phyloP scores from a whole-genome alignment of 352 stramenopile species.

The Phytophthora meadii region DNA sequence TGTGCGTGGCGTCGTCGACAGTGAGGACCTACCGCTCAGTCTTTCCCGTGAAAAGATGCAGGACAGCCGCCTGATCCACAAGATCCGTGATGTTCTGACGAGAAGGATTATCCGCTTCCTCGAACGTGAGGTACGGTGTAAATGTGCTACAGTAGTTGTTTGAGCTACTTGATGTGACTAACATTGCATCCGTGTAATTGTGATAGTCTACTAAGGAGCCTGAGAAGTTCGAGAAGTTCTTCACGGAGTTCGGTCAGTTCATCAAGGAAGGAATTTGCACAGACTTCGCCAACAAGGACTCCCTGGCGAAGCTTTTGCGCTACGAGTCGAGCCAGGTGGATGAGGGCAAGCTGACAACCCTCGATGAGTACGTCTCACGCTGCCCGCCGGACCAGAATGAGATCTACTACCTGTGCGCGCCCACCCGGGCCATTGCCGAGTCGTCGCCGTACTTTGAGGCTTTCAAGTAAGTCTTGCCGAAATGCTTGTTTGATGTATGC shows the following conservation, averaged over 20 bases:
- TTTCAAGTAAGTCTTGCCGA: constrained; percentile 90
- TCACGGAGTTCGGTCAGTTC: constrained; percentile 97
- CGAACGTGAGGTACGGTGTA: constrained; percentile 66
- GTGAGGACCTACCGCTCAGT: constrained; percentile 98
- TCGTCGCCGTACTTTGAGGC: constrained; percentile 99
- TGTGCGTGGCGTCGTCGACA: constrained; percentile 93
- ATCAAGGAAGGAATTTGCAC: constrained; percentile 99
- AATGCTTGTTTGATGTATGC: background rate
- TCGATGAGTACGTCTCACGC: constrained; percentile 99
- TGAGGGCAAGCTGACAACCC: constrained; percentile 91
- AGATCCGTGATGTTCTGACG: constrained; percentile 97
- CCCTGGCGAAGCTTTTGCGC: constrained; percentile 97
- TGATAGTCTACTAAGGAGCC: constrained; percentile 92
- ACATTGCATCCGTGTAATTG: constrained; percentile 2
- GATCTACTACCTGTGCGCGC: constrained; percentile 99
- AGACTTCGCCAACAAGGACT: constrained; percentile 90
- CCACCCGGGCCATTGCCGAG: constrained; percentile 94
- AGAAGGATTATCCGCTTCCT: constrained; percentile 91
- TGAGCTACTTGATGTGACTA: constrained; percentile 1
- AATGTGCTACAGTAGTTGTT: background rate
- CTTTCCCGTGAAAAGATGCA: constrained; percentile 99
- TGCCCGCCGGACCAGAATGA: constrained; percentile 97
- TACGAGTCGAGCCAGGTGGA: constrained; percentile 98
- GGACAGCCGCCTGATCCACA: constrained; percentile 96
- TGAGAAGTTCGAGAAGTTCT: constrained; percentile 98